Conservation (phyloP, 441 rosid genomes). For the Populus tomentosa region DNA sequence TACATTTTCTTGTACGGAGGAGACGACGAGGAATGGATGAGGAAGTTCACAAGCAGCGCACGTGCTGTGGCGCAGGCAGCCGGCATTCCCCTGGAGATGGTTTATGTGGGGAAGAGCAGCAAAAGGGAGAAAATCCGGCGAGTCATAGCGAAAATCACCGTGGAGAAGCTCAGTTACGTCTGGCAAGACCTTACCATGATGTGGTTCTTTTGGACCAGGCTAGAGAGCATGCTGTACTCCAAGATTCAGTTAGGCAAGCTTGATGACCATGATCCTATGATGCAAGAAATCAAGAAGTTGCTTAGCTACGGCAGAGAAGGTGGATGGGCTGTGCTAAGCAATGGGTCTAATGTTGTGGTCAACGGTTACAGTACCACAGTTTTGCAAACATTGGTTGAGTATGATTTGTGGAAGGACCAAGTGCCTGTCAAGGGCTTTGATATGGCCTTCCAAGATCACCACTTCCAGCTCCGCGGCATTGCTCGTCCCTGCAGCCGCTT, state of each 20-base stretch:
- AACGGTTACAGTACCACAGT: conserved; percentile 47
- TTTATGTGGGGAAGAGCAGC: too few species aligned
- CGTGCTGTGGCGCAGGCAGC: too few species aligned
- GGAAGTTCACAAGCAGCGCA: too few species aligned
- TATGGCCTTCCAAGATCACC: conserved; percentile 44
- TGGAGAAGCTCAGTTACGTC: too few species aligned
- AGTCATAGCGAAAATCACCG: too few species aligned
- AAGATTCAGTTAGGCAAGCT: conserved; percentile 42
- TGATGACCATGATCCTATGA: conserved; percentile 46
- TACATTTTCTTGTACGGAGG: too few species aligned
- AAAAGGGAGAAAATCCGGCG: too few species aligned
- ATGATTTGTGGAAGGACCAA: conserved; percentile 41
- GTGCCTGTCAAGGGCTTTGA: conserved; percentile 42
- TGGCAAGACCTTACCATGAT: conserved; percentile 33
- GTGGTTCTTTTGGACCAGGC: conserved; percentile 81
- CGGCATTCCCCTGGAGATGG: too few species aligned
- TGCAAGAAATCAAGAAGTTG: conserved; percentile 54
- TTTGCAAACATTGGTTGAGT: conserved; percentile 38
- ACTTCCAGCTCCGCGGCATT: conserved; percentile 28
- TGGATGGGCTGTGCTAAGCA: conserved; percentile 69
- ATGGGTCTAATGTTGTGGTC: conserved; percentile 38
- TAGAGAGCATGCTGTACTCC: conserved; percentile 74
- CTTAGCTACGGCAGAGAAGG: conserved; percentile 62
- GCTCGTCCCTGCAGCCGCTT: conserved; percentile 60
- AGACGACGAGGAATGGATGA: too few species aligned